Conservation (phyloP, 2,329 filamentous ascomycete genomes). For the Bipolaris victoriae region DNA sequence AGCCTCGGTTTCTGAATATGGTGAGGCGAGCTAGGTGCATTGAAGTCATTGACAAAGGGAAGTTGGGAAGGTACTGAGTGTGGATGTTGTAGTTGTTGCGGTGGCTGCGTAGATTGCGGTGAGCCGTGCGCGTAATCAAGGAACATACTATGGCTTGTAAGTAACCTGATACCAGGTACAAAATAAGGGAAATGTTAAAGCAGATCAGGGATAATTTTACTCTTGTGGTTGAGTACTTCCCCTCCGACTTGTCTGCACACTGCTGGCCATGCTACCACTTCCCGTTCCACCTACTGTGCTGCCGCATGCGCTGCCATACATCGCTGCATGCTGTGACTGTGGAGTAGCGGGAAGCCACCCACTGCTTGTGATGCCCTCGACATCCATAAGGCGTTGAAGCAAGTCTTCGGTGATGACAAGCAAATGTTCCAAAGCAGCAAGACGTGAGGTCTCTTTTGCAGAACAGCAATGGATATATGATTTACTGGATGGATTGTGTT, state of each 20-base stretch:
- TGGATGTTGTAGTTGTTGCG: conserved; percentile 3
- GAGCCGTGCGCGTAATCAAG: conserved; percentile 10
- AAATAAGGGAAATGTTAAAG: not conserved
- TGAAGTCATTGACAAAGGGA: conserved; percentile 26
- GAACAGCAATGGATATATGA: conserved; percentile 45
- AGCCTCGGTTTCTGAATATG: conserved; percentile 28
- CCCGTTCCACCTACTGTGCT: conserved; percentile 28
- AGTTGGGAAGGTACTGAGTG: conserved; percentile 1
- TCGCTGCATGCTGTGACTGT: conserved; percentile 40
- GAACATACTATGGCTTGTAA: conserved; percentile 8
- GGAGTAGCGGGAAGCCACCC: conserved; percentile 47
- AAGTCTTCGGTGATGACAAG: conserved; percentile 47
- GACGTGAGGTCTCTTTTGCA: conserved; percentile 40
- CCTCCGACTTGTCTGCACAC: conserved; percentile 30
- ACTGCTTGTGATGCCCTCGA: conserved; percentile 42
- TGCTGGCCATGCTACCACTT: conserved; percentile 31
- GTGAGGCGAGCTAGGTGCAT: conserved; percentile 28
- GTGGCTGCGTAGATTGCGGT: conserved; percentile 6
- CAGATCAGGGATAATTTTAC: conserved; percentile 19
- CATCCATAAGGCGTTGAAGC: conserved; percentile 40
- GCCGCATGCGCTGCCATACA: conserved; percentile 26
- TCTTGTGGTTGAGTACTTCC: conserved; percentile 37
- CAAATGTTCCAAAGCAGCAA: conserved; percentile 42
- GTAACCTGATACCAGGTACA: not conserved
- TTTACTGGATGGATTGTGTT: conserved; percentile 45